These are phyloP conservation scores for Silybum marianum DNA, from an alignment of 129 eudicot species.

Conservation along the genomic window DNA sequence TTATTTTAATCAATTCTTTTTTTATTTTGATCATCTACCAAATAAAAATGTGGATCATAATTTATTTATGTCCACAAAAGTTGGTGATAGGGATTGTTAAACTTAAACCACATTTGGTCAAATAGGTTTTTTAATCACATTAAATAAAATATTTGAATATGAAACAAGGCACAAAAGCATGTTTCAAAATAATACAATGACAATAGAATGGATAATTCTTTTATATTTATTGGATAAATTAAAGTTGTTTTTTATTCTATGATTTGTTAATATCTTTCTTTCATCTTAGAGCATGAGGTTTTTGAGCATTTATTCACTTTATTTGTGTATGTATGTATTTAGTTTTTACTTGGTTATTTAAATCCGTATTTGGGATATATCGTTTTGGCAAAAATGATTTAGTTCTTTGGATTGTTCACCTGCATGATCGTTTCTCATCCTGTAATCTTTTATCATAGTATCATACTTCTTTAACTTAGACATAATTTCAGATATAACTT, in stretches of 20 bases:
- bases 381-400: too few species aligned
- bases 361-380: too few species aligned
- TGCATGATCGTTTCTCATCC: background rate
- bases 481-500: too few species aligned
- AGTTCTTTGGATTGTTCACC: too few species aligned
- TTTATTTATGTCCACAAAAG: background rate
- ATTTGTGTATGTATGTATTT: background rate
- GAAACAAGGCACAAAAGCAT: background rate
- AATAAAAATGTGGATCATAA: background rate
- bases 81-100: slow-evolving; percentile 18
- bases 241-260: background rate
- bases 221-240: background rate
- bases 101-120: slow-evolving; percentile 14
- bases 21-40: too few species aligned
- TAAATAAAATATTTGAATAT: background rate
- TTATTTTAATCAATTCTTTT: too few species aligned
- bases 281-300: background rate
- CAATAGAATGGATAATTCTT: background rate
- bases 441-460: background rate
- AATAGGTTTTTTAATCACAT: background rate
- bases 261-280: background rate
- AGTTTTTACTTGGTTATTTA: background rate
- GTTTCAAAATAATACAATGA: background rate
- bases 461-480: background rate
- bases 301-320: background rate